A percentile compares a stretch with the other conserved stretches of the same genome.
These are phyloP conservation scores for Acmispon strigosus DNA, from an alignment of 306 rosid genomes.

Conservation along the genomic window DNA sequence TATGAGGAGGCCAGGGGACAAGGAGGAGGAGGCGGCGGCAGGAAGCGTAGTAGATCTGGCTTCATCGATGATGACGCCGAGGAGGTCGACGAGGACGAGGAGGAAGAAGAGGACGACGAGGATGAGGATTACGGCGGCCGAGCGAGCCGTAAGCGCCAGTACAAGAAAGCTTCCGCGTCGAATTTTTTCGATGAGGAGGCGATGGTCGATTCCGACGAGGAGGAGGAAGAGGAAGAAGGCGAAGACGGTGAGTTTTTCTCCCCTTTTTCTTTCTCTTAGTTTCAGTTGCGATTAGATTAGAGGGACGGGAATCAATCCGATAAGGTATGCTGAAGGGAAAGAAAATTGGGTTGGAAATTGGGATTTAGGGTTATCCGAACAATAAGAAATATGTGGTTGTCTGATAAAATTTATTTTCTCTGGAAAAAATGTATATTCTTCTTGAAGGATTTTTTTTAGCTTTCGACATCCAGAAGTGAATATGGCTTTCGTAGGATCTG, in stretches of 20 bases:
- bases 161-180: constrained; percentile 44
- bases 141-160: constrained; percentile 28
- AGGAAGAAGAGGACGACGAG: constrained; percentile 53
- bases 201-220: constrained; percentile 68
- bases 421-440: too few relatives aligned
- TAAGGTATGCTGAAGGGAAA: too few relatives aligned
- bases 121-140: constrained; percentile 33
- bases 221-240: constrained; percentile 89
- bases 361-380: neutral
- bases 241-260: constrained; percentile 60
- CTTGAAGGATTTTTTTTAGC: too few relatives aligned
- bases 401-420: too few relatives aligned
- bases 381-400: too few relatives aligned
- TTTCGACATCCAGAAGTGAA: neutral
- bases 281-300: constrained; percentile 1
- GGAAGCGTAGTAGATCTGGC: constrained; percentile 59
- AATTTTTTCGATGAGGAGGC: constrained; percentile 75
- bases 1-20: constrained; percentile 19
- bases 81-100: constrained; percentile 83
- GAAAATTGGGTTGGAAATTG: constrained; percentile 3
- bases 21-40: constrained; percentile 45
- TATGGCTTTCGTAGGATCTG: too few relatives aligned
- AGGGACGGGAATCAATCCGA: neutral
- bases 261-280: neutral
- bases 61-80: constrained; percentile 66